Evolutionary conservation across 225 moss, liverwort and hornwort species (phyloP).

Genomic region (Lunularia cruciata): DNA sequence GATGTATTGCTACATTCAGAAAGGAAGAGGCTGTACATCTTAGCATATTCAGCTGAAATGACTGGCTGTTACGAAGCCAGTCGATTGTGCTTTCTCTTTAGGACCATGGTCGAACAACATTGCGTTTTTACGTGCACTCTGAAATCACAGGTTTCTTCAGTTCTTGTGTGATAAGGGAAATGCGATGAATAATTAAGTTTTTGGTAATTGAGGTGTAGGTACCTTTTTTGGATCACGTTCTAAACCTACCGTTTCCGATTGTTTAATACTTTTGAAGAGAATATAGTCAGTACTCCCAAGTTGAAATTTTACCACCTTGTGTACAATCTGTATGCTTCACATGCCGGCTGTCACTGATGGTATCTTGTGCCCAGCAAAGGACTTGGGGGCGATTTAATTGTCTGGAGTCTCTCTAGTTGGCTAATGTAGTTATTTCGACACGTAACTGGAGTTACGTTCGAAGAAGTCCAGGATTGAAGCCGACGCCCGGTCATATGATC

Average conservation of each 20-base stretch:
- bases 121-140: constrained; percentile 38
- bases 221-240: constrained; percentile 6
- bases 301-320: constrained; percentile 14
- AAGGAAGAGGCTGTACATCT: constrained; percentile 35
- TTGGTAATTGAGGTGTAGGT: constrained; percentile 15
- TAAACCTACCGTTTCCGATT: constrained; percentile 19
- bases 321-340: no score
- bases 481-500: no score
- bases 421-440: no score
- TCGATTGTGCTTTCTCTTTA: constrained; percentile 38
- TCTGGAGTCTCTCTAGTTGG: no score
- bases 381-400: no score
- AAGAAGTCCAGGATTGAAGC: no score
- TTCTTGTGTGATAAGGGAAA: constrained; percentile 28
- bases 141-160: constrained; percentile 28
- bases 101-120: constrained; percentile 35
- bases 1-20: constrained; percentile 31
- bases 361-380: no score
- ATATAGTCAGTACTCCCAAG: constrained; percentile 10
- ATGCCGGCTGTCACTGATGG: no score
- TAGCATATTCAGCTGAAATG: constrained; percentile 35
- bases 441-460: no score
- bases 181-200: constrained; percentile 23
- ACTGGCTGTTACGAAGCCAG: constrained; percentile 13
- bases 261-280: constrained; percentile 25